Base-by-base conservation (phyloP, 768 basidiomycete genomes). In the Tubosaeta sp. region DNA sequence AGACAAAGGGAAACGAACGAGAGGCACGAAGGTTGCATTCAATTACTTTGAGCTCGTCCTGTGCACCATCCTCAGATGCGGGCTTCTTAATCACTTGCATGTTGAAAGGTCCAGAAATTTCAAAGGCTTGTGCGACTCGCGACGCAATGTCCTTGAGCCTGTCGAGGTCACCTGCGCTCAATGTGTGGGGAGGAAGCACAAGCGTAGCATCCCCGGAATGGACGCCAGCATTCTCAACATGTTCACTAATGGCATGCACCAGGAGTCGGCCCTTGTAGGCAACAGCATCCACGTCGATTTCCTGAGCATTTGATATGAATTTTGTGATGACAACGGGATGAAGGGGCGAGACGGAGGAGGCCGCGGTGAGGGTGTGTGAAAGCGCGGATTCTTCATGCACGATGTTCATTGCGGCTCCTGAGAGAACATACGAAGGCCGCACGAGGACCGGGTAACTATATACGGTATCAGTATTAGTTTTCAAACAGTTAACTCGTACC, bases 371-470 rank as follows among this genome's bases (percentile, higher is more conserved):
- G 59, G 91, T 95, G 71, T 95, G 86, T 59, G 95, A 88, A 34
- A 99, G 79, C 14, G 83, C 74, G 12, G 90, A 79, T 68, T 95
- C 93, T 66, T 97, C 92, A 66, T 88, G 88, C 19, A 98, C 92
- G 37, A 98, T 95, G 71, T 97, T 99, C 97, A 99, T 99, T 14
- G 97, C 97, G 41, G 97, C 95, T 46, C 97, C 97, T 9, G 97
- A 99, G 25, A 98, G 84, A 41, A 98, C 95, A 71, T 98, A 98
- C 0, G 95, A 98, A 4, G 97, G 97, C 38, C 97, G 92, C 63
- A 99, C 93, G 48, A 99, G 87, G 56, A 98, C 95, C 6, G 97
- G 97, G 70, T 98, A 98, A 47, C 91, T 90, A n/a, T 4, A 41
- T 34, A 9, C 41, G 43, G 6, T 10, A 42, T 62, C n/a, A 57